These are phyloP conservation scores for Paramyrothecium sp. DNA, from an alignment of 2,329 filamentous ascomycete genomes.

Conservation along the genomic window DNA sequence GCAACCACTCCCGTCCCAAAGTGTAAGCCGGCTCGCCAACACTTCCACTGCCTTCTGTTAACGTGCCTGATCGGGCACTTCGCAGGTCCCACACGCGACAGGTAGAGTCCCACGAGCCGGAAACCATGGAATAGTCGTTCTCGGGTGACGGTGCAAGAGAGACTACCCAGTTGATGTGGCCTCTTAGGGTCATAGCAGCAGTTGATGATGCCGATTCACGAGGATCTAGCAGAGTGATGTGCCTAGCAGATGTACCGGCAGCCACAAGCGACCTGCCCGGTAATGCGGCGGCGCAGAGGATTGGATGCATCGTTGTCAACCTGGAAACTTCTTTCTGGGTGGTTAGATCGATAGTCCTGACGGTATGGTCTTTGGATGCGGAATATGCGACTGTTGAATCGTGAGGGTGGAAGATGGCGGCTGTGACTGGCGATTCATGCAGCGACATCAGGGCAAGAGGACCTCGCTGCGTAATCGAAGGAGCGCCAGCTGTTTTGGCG, in stretches of 20 bases:
- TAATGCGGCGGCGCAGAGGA: conserved; percentile 77
- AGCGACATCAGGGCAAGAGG: conserved; percentile 71
- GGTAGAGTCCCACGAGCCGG: conserved; percentile 88
- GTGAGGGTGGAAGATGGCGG: conserved; percentile 78
- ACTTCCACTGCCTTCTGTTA: conserved; percentile 60
- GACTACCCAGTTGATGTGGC: conserved; percentile 75
- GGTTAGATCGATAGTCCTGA: conserved; percentile 88
- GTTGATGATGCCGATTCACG: conserved; percentile 73
- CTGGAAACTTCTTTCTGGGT: conserved; percentile 78
- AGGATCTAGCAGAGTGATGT: conserved; percentile 92
- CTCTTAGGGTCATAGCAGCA: conserved; percentile 85
- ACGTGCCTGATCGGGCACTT: conserved; percentile 57
- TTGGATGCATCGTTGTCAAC: conserved; percentile 77
- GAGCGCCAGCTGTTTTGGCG: conserved; percentile 58
- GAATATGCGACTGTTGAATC: conserved; percentile 91
- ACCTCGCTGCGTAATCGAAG: conserved; percentile 67
- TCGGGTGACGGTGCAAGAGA: conserved; percentile 51
- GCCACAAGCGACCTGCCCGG: conserved; percentile 61
- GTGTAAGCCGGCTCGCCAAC: conserved; percentile 72
- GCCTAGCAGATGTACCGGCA: conserved; percentile 79
- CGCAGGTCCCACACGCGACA: conserved; percentile 93
- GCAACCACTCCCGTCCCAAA: conserved; percentile 72
- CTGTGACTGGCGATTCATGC: conserved; percentile 73
- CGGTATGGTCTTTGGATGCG: conserved; percentile 83
- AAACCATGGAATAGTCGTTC: conserved; percentile 80